These are phyloP conservation scores for Coffea canephora DNA, from an alignment of 257 asterid species.

Conservation along the genomic window DNA sequence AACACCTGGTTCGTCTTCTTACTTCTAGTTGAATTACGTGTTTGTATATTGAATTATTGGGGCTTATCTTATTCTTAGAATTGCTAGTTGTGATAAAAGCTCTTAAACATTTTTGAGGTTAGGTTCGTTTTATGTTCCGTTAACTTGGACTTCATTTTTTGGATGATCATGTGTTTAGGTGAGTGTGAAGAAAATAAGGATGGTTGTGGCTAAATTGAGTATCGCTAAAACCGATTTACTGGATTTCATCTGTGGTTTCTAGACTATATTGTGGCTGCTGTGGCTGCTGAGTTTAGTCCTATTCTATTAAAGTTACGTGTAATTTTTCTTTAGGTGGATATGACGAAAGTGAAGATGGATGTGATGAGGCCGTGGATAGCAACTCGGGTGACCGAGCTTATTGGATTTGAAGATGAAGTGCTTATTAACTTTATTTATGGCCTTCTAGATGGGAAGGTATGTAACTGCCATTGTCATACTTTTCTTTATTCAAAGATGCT, in stretches of 20 bases:
- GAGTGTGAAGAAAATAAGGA: conserved; percentile 13
- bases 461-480: not conserved
- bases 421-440: conserved; percentile 86
- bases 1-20: conserved; percentile 58
- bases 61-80: not conserved
- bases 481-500: not conserved
- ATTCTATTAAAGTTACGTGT: not conserved
- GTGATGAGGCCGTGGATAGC: conserved; percentile 98
- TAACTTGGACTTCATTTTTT: not conserved
- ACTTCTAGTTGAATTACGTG: not conserved
- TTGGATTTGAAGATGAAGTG: conserved; percentile 98
- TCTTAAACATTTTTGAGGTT: not conserved
- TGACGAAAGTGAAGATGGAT: conserved; percentile 88
- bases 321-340: conserved; percentile 64
- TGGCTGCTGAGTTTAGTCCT: not conserved
- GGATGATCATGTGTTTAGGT: conserved; percentile 18
- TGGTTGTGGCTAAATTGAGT: conserved; percentile 13
- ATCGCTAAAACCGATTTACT: conserved; percentile 10
- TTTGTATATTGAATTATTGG: not conserved
- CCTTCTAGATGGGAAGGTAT: conserved; percentile 92
- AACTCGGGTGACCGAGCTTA: conserved; percentile 90
- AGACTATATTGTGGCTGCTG: conserved; percentile 4
- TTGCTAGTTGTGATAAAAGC: not conserved
- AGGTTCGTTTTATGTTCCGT: not conserved
- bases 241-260: conserved; percentile 10